These are phyloP conservation scores for Gentiana straminea DNA, from an alignment of 257 asterid species.

Conservation along the genomic window DNA sequence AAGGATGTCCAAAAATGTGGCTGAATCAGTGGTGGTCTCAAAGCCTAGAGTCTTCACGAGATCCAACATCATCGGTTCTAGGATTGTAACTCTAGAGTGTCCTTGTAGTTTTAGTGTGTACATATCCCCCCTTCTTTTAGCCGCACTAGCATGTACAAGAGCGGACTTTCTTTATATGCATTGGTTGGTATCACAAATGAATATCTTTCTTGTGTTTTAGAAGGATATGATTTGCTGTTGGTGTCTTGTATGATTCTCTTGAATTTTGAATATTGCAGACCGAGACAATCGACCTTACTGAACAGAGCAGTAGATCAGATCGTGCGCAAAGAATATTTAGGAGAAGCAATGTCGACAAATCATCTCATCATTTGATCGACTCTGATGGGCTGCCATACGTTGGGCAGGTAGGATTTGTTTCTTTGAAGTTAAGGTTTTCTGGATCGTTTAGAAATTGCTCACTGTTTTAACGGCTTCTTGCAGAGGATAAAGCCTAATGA, in stretches of 20 bases:
- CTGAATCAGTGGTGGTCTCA: too few species aligned
- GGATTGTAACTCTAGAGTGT: too few species aligned
- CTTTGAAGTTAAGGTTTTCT: background rate
- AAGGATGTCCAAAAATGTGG: too few species aligned
- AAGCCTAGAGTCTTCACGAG: too few species aligned
- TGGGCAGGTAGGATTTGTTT: conserved; percentile 60
- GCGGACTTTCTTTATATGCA: too few species aligned
- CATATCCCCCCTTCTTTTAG: background rate
- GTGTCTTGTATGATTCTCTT: too few species aligned
- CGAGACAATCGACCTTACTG: conserved; percentile 79
- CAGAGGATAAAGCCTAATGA: conserved; percentile 69
- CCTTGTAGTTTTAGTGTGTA: background rate
- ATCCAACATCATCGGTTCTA: too few species aligned
- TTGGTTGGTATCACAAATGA: too few species aligned
- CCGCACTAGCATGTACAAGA: too few species aligned
- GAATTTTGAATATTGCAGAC: conserved; percentile 38
- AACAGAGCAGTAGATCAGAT: conserved; percentile 36
- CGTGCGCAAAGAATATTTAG: conserved; percentile 49
- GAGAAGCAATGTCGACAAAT: conserved; percentile 55
- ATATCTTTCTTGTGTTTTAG: too few species aligned
- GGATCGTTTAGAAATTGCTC: background rate
- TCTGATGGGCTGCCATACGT: conserved; percentile 93
- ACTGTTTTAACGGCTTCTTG: conserved; percentile 8
- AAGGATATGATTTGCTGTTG: too few species aligned
- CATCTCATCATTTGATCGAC: conserved; percentile 56